These are phyloP conservation scores for Arabidopsis lyrata DNA, from an alignment of 441 rosid genomes.

Conservation along the genomic window DNA sequence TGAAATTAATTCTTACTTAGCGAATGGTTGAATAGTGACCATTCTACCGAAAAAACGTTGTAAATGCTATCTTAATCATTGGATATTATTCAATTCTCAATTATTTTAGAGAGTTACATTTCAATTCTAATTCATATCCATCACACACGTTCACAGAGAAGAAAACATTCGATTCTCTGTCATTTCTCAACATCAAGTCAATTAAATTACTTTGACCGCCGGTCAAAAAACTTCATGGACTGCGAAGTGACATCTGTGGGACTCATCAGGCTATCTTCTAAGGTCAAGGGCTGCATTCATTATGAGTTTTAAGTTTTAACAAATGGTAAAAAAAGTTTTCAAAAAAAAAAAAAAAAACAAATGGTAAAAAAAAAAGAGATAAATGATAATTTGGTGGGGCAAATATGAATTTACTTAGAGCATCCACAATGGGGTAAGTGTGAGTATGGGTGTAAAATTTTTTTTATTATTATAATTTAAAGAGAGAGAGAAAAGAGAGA, in stretches of 20 bases:
- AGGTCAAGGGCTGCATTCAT: slow-evolving; percentile 1
- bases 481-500: no score
- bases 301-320: not conserved
- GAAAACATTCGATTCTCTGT: not conserved
- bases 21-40: no score
- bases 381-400: not conserved
- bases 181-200: not conserved
- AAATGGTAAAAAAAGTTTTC: not conserved
- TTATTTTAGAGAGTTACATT: not conserved
- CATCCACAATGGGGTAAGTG: no score
- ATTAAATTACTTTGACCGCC: not conserved
- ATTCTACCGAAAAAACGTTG: no score
- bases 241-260: not conserved
- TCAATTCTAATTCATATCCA: not conserved
- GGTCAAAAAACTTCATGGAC: not conserved
- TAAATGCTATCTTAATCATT: no score
- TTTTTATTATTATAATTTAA: no score
- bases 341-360: no score
- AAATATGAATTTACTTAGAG: not conserved
- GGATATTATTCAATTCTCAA: not conserved
- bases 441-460: no score
- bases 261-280: not conserved
- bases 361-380: not conserved
- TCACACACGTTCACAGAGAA: not conserved
- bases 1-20: not conserved